Conservation (phyloP, 805 yeast species). For the Wickerhamomyces bovis region DNA sequence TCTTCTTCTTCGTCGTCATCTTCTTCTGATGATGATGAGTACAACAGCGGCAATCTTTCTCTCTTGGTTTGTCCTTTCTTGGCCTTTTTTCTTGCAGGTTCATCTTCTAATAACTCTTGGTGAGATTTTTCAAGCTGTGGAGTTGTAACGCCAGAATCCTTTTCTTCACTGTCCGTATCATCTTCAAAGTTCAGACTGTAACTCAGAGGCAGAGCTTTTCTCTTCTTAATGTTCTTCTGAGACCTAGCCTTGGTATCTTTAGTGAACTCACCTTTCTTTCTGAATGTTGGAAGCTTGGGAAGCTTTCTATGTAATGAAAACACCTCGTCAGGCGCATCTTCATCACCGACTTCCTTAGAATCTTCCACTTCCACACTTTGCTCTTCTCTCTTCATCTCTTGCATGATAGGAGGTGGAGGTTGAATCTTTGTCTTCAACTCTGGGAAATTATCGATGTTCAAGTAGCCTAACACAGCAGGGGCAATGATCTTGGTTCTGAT, state of each 20-base stretch:
- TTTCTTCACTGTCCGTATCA: conserved; percentile 9
- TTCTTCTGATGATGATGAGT: conserved; percentile 25
- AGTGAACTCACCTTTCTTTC: conserved; percentile 22
- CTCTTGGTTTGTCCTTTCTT: conserved; percentile 4
- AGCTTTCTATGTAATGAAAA: conserved; percentile 9
- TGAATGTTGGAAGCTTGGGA: conserved; percentile 16
- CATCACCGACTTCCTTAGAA: conserved; percentile 9
- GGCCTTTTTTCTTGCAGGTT: conserved; percentile 10
- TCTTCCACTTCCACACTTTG: neutral
- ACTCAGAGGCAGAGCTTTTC: conserved; percentile 14
- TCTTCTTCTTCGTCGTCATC: conserved; percentile 25
- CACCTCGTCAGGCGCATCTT: conserved; percentile 15
- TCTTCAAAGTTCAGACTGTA: conserved; percentile 17
- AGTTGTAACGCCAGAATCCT: conserved; percentile 7
- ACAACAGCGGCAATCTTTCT: conserved; percentile 10
- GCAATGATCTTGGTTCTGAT: conserved; percentile 68
- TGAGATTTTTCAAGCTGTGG: conserved; percentile 8
- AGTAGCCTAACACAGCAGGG: conserved; percentile 54
- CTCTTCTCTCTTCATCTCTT: conserved; percentile 5
- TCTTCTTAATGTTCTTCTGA: conserved; percentile 12
- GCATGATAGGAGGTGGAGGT: conserved; percentile 3
- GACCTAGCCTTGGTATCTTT: conserved; percentile 2
- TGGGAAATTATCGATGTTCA: conserved; percentile 57
- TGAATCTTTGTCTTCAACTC: conserved; percentile 32
- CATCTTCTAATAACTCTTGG: conserved; percentile 5